Percentiles rank a stretch among this genome's conserved stretches.
Conservation (phyloP, 768 basidiomycete species). For the Calvatia gigantea region DNA sequence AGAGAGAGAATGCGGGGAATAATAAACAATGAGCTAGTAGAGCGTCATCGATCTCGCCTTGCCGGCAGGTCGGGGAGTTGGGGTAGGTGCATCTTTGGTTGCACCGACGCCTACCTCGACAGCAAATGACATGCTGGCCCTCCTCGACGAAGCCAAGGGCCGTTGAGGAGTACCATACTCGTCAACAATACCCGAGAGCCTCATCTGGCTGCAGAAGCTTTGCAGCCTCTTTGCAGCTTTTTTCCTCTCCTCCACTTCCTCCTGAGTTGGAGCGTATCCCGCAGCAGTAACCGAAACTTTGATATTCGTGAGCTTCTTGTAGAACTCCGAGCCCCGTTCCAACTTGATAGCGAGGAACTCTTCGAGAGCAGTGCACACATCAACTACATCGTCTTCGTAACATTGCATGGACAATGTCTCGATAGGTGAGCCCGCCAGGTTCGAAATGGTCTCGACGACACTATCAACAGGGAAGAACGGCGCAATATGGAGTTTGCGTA, state of each 20-base stretch:
- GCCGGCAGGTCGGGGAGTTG: neutral
- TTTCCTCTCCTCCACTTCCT: conserved; percentile 35
- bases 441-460: conserved; percentile 55
- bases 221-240: conserved; percentile 43
- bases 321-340: conserved; percentile 46
- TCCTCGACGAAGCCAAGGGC: conserved; percentile 4
- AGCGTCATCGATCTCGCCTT: conserved; percentile 11
- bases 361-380: conserved; percentile 53
- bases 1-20: neutral
- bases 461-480: conserved; percentile 61
- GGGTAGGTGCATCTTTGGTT: neutral
- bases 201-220: conserved; percentile 47
- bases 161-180: conserved; percentile 13
- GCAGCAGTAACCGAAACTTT: conserved; percentile 44
- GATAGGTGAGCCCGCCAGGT: conserved; percentile 57
- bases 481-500: conserved; percentile 55
- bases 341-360: conserved; percentile 52
- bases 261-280: conserved; percentile 22
- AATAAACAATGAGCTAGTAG: neutral
- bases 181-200: conserved; percentile 34
- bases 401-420: conserved; percentile 55
- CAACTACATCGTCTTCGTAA: conserved; percentile 61
- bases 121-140: conserved; percentile 12
- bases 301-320: conserved; percentile 44
- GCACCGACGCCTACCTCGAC: conserved; percentile 5